Evolutionary conservation across 2,329 filamentous ascomycete species (phyloP), one percentile per base, ranked within the genome.

Genomic region (Beauveria varroae): DNA sequence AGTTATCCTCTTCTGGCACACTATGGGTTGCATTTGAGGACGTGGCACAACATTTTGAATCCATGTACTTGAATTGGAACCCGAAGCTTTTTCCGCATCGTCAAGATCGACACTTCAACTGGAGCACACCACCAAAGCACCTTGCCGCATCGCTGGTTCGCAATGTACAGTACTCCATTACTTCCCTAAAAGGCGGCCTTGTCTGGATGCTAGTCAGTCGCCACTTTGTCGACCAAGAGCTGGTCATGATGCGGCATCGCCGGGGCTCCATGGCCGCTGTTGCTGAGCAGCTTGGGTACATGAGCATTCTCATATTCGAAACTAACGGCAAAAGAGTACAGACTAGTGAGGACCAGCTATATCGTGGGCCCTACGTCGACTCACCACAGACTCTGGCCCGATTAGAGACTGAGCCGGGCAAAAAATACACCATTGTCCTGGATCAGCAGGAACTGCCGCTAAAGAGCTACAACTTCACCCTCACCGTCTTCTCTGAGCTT

Each of bases 31-130:
- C 88, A 26, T 85, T 95, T 30, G 90, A 96, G 67, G 90, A 92
- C 65, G 86, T 97, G 4, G 83, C 91, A 41, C 92, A 96, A 68
- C 87, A 96, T 70, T 99, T 97, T 65, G 92, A 98, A 71, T 96
- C 93, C 20, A 85, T 99, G 66, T 99, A 98, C 73, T 80, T 99
- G 60, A 99, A 98, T 74, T 99, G 95, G 95, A 97, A 96, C 66
- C 93, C 95, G 0, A 82, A 83, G 0, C 78, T 96, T 0, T 99
- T 99, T 74, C 78, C 79, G 1, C 78, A 89, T 70, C 86, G 93
- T 9, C 88, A 96, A 72, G 93, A 99, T 68, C 86, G 93, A 61
- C 95, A 99, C 74, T 96, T 98, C 69, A 81, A 81, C 2, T 99
- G 95, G 95, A 81, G 87, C 2, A 75, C 85, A 41, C 79, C 83